Evolutionary conservation across 192 early-diverging fungal species (phyloP), one percentile per base, ranked within the genome.

Genomic region (Radiomyces spectabilis): DNA sequence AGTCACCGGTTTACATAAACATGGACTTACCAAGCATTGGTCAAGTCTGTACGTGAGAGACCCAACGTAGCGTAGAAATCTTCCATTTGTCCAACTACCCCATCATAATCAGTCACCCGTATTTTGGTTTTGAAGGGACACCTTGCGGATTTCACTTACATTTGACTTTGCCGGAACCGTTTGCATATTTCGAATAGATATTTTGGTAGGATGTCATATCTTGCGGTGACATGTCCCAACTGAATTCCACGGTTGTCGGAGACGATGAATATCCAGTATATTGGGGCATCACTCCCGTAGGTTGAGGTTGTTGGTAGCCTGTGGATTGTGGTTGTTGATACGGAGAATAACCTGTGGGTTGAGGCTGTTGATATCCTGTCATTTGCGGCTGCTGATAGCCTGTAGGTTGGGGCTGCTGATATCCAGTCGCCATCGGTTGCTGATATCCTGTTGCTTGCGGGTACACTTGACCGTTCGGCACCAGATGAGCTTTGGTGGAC

Each of bases 201-300:
- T 65, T 65, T 46, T 81, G 80, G 53, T 82, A 85, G 33, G 72
- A 78, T 21, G 64, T 53, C 37, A 74, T 70, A 41, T 77, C 80
- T 8, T 73, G 65, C 1, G 83, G 66, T 30, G 78, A 69, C 51
- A 85, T 85, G 47, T 78, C 78, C 83, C 83, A 85, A 33, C 78
- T 72, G 68, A 84, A 84, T 16, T 83, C 73, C 31, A 71, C 74
- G 1, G 74, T 63, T n/a, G n/a, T n/a, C 1, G 71, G 47, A 37
- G 18, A 3, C 4, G 54, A 5, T 6, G 41, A 21, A 21, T 41
- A 44, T 5, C 53, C 53, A 18, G 48, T 50, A 26, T 62, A 37
- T n/a, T 59, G 43, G 26, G 37, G 33, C 25, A 46, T 18, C 47
- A 49, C 39, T 5, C 61, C 61, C 6, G 61, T 63, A 13, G 24